These are phyloP conservation scores for Aspergillus indologenus DNA, from an alignment of 495 filamentous ascomycete genomes.

Conservation along the genomic window DNA sequence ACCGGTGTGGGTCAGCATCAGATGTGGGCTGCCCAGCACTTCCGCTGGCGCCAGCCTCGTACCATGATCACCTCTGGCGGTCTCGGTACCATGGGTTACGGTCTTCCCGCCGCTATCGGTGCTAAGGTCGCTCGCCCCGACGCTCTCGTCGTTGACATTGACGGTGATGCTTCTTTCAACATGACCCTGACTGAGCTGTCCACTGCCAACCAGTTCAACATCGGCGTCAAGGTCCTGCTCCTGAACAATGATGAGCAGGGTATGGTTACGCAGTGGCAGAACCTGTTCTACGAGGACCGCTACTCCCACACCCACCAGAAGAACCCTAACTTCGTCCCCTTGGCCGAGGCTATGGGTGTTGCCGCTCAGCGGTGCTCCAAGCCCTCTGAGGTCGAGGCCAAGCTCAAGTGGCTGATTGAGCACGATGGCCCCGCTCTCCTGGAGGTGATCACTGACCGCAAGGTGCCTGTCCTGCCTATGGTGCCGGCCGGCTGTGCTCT, in stretches of 20 bases:
- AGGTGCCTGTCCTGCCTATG: conserved; percentile 98
- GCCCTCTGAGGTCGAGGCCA: conserved; percentile 59
- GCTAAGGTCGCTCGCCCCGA: conserved; percentile 90
- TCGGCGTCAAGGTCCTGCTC: conserved; percentile 88
- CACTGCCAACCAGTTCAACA: conserved; percentile 85
- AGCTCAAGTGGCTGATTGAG: conserved; percentile 62
- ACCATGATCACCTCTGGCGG: conserved; percentile 92
- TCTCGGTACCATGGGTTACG: conserved; percentile 93
- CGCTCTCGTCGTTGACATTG: conserved; percentile 85
- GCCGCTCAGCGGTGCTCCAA: conserved; percentile 54
- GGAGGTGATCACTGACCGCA: conserved; percentile 62
- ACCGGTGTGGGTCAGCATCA: conserved; percentile 96
- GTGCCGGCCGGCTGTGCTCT: conserved; percentile 82
- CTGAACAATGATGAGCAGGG: conserved; percentile 93
- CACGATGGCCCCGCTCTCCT: conserved; percentile 63
- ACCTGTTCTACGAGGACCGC: conserved; percentile 87
- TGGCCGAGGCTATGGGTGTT: conserved; percentile 64
- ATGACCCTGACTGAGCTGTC: conserved; percentile 94
- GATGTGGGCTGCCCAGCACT: conserved; percentile 97
- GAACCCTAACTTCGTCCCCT: conserved; percentile 59
- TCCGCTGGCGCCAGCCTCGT: conserved; percentile 84
- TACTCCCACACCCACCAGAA: conserved; percentile 93
- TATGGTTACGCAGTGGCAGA: conserved; percentile 97
- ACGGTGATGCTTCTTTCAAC: conserved; percentile 91
- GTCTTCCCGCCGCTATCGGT: conserved; percentile 88